Percentiles rank a stretch among this genome's conserved stretches.
phyloP scores from a whole-genome alignment of 176 grass and related monocot genomes.

The Poa pratensis region DNA sequence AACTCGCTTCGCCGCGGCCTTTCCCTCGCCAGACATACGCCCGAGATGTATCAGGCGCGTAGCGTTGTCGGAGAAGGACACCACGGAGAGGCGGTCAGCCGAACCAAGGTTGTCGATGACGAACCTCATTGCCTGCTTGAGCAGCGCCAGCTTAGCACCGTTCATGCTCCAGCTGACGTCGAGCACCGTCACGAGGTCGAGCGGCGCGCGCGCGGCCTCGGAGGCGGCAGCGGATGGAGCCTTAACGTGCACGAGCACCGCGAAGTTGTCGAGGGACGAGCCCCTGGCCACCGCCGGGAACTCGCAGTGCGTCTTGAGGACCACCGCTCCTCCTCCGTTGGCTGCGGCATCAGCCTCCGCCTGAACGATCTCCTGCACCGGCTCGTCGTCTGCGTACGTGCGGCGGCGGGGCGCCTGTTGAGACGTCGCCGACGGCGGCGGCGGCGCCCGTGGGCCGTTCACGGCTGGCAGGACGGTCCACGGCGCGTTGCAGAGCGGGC shows the following conservation, averaged over 20 bases:
- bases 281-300: conserved; percentile 46
- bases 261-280: conserved; percentile 48
- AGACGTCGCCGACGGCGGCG: background rate
- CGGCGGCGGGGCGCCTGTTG: background rate
- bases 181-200: conserved; percentile 79
- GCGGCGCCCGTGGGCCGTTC: background rate
- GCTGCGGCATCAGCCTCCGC: background rate
- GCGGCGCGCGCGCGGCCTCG: conserved; percentile 48
- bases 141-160: conserved; percentile 64
- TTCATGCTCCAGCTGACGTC: conserved; percentile 89
- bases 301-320: conserved; percentile 58
- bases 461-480: conserved; percentile 14
- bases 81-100: conserved; percentile 67
- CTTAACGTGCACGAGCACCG: conserved; percentile 58
- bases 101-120: conserved; percentile 80
- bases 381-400: conserved; percentile 52
- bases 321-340: conserved; percentile 23
- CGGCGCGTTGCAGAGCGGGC: conserved; percentile 16
- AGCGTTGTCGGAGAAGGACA: conserved; percentile 64
- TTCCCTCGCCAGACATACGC: conserved; percentile 45
- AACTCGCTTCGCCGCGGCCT: conserved; percentile 49
- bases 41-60: conserved; percentile 43
- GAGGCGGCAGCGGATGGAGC: background rate
- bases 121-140: conserved; percentile 82
- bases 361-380: conserved; percentile 32